Base-by-base conservation (phyloP, 202 grass and related monocot species). In the Elaeis oleifera region DNA sequence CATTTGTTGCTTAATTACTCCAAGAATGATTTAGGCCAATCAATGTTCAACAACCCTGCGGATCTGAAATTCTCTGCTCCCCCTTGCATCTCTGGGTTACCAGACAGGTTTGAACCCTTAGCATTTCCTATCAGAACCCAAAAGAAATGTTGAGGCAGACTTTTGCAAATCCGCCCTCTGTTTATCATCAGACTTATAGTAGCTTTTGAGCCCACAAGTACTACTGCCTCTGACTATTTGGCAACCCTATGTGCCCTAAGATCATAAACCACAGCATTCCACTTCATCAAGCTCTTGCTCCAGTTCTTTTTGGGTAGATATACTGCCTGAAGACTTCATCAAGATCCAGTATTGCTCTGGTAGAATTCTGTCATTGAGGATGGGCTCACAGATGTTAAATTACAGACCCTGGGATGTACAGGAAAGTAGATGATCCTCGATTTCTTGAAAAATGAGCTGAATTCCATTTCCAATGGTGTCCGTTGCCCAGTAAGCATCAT, bases 141-240 rank as follows among this genome's bases (percentile, higher is more conserved):
- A 49, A 78, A 83, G 14, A 16, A 72, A 25, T 77, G 77, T 39
- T 28, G 29, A 24, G 9, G 23, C 0, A 74, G 80, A 60, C 69
- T 77, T 5, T 2, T 3, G 25, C 74, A 78, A 16, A 5, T 58
- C 61, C 4, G 58, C 29, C 3, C 3, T 27, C 26, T 65, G 51
- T 8, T 50, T 71, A 1, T 7, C 50, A 28, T 54, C 56, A 4
- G 39, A 51, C 6, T 5, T 78, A 50, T 74, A 83, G 74, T 83
- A 83, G 21, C 74, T 60, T 54, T 83, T 78, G 63, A 64, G 78
- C 9, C 80, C 80, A 9, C 74, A 74, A 6, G 56, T 60, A 22
- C 80, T 69, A 44, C 80, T 83, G 51, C 74, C 80, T 78, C 24
- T 1, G 7, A 8, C 0, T 61, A 55, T 53, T 56, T 6, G 28